Percentiles rank a stretch among this genome's conserved stretches.
These are phyloP conservation scores for Solanum infundibuliforme DNA, from an alignment of 257 asterid genomes.

Conservation along the genomic window DNA sequence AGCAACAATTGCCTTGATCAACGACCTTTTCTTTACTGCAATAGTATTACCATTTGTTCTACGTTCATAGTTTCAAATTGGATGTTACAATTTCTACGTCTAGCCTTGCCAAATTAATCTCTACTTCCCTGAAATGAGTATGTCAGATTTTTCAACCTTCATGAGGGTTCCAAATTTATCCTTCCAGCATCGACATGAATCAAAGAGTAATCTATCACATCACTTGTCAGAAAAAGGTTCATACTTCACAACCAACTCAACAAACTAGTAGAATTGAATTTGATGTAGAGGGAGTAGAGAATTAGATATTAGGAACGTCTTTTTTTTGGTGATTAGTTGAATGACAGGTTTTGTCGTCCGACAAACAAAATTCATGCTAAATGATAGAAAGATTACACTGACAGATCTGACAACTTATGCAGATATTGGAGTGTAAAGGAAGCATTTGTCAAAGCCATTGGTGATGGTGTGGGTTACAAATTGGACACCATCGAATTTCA, in stretches of 20 bases:
- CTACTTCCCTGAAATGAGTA: not conserved
- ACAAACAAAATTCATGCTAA: not conserved
- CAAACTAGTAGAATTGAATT: not conserved
- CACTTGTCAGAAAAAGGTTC: not conserved
- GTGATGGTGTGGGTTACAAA: constrained; percentile 60
- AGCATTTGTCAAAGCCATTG: constrained; percentile 86
- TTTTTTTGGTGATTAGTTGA: not conserved
- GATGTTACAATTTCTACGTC: not conserved
- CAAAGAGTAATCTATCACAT: not conserved
- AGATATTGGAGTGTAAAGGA: constrained; percentile 97
- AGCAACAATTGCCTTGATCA: not conserved
- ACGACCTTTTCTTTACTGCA: not conserved
- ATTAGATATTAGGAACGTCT: not conserved
- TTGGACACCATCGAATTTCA: constrained; percentile 72
- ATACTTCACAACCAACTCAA: not conserved
- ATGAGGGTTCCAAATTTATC: not conserved
- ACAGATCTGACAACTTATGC: constrained; percentile 14
- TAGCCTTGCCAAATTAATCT: not conserved
- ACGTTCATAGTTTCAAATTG: not conserved
- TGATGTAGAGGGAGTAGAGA: not conserved
- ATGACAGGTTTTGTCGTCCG: not conserved
- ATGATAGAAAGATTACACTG: not conserved
- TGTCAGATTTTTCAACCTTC: not conserved
- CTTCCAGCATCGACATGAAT: not conserved
- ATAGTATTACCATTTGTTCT: not conserved